phyloP scores from a whole-genome alignment of 345 rosid species.

The Syzygium oleosum region DNA sequence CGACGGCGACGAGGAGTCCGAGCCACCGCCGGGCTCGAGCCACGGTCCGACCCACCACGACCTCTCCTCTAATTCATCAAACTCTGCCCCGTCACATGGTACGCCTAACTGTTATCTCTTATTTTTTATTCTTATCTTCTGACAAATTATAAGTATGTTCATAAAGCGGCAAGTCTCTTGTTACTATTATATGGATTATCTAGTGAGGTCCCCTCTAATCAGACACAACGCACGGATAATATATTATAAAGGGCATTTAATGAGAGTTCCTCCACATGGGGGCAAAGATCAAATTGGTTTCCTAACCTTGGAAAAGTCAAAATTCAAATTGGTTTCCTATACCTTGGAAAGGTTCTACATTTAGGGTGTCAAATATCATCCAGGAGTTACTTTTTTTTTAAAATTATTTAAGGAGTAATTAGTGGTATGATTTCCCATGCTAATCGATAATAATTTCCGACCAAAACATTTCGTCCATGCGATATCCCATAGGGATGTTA shows the following conservation, averaged over 20 bases:
- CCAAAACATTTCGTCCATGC: not conserved
- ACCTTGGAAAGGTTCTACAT: not conserved
- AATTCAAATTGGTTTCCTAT: not conserved
- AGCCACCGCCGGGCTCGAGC: not conserved
- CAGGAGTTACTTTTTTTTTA: not conserved
- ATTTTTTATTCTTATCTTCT: not conserved
- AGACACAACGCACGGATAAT: not conserved
- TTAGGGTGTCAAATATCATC: not conserved
- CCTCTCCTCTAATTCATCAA: not conserved
- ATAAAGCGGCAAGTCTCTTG: not conserved
- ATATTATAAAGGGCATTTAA: not conserved
- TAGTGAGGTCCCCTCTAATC: not conserved
- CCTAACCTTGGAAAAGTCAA: not conserved
- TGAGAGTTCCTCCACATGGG: not conserved
- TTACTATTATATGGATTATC: not conserved
- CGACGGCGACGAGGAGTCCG: conserved; percentile 5
- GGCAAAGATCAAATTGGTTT: not conserved
- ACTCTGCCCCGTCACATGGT: not conserved
- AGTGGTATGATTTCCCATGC: not conserved
- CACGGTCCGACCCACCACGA: not conserved
- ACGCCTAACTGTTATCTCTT: not conserved
- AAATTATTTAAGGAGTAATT: not conserved
- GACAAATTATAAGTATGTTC: not conserved
- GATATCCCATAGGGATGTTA: not conserved
- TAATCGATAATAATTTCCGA: not conserved